Conservation (phyloP, 2,329 filamentous ascomycete species). For the Orbilia blumenaviensis region DNA sequence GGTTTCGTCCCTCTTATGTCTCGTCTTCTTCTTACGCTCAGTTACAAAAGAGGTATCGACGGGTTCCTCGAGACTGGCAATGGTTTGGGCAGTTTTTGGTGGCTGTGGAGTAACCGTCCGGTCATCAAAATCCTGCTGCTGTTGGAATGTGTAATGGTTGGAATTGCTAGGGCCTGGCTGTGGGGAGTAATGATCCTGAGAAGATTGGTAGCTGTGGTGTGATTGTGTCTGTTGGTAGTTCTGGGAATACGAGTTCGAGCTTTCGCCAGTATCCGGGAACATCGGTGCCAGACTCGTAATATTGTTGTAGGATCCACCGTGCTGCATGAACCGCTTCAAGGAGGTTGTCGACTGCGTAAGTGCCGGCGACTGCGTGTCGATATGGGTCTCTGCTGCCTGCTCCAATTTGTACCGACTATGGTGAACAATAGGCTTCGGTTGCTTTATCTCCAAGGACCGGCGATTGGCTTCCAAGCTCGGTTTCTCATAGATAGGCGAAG, state of each 20-base stretch:
- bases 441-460: slow-evolving; percentile 58
- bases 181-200: slow-evolving; percentile 27
- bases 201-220: slow-evolving; percentile 15
- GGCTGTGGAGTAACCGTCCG: slow-evolving; percentile 15
- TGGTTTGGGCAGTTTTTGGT: background rate
- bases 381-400: slow-evolving; percentile 47
- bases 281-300: slow-evolving; percentile 44
- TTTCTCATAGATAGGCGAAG: slow-evolving; percentile 54
- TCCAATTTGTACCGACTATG: slow-evolving; percentile 52
- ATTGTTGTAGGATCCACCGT: slow-evolving; percentile 49
- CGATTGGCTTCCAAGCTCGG: slow-evolving; percentile 58
- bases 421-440: slow-evolving; percentile 57
- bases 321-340: slow-evolving; percentile 49
- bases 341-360: slow-evolving; percentile 45
- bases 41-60: slow-evolving; percentile 37
- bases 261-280: slow-evolving; percentile 41
- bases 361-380: slow-evolving; percentile 47
- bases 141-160: background rate
- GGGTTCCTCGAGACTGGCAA: slow-evolving; percentile 15
- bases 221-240: slow-evolving; percentile 7
- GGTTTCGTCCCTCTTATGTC: slow-evolving; percentile 49
- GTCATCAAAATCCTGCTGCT: slow-evolving; percentile 20
- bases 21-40: slow-evolving; percentile 47
- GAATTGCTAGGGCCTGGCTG: slow-evolving; percentile 8
- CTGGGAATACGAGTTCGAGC: background rate